Conservation (phyloP, 441 rosid genomes). For the Jatropha podagrica region DNA sequence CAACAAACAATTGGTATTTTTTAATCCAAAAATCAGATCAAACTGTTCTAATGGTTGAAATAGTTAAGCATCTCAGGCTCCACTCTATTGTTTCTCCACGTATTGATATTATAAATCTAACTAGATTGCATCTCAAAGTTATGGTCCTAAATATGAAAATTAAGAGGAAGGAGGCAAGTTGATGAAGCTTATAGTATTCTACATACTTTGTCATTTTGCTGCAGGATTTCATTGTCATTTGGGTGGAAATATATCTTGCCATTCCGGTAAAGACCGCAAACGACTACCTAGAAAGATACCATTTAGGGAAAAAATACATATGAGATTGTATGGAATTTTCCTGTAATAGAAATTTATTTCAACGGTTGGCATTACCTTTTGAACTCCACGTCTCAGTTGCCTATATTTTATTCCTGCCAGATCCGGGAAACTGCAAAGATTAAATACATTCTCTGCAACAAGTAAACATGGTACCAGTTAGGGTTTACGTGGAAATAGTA, state of each 20-base stretch:
- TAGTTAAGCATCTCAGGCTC: neutral
- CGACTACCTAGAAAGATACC: slow-evolving; percentile 70
- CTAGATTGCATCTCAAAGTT: neutral
- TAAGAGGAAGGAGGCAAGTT: slow-evolving; percentile 15
- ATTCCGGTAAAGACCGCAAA: slow-evolving; percentile 77
- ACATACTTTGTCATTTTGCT: slow-evolving; percentile 72
- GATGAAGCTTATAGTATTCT: slow-evolving; percentile 15
- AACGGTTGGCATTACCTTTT: slow-evolving; percentile 50
- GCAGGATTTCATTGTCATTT: slow-evolving; percentile 74
- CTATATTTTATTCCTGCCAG: slow-evolving; percentile 63
- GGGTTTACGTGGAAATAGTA: slow-evolving; percentile 14
- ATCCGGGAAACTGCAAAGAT: slow-evolving; percentile 71
- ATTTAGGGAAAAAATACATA: slow-evolving; percentile 16
- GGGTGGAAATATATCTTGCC: slow-evolving; percentile 88
- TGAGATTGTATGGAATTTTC: slow-evolving; percentile 20
- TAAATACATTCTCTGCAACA: slow-evolving; percentile 94
- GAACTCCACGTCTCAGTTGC: slow-evolving; percentile 71
- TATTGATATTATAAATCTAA: slow-evolving; percentile 2
- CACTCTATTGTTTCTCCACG: slow-evolving; percentile 1
- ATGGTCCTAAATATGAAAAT: neutral
- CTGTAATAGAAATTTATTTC: slow-evolving; percentile 16
- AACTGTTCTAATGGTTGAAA: neutral
- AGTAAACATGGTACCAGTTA: slow-evolving; percentile 33
- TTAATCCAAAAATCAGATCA: neutral
- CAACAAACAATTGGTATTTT: neutral